These are phyloP conservation scores for Aspergillus caelatus DNA, from an alignment of 2,329 filamentous ascomycete genomes.

Conservation along the genomic window DNA sequence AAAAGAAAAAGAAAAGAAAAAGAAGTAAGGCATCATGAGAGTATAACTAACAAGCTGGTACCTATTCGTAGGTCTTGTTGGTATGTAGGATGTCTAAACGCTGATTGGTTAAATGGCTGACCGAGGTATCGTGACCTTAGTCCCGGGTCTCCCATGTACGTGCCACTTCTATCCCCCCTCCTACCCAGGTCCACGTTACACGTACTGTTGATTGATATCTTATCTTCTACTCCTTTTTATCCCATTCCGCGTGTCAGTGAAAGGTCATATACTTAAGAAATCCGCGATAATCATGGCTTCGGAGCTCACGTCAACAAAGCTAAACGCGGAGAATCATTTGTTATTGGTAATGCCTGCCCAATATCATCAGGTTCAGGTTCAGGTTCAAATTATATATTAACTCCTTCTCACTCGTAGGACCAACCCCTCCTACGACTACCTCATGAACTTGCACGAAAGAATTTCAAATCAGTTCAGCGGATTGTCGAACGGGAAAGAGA, in stretches of 20 bases:
- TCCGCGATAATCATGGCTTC: conserved; percentile 37
- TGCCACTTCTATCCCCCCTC: neutral
- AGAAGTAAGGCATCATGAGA: neutral
- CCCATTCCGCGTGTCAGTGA: neutral
- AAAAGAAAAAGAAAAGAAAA: neutral
- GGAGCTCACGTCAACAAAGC: conserved; percentile 50
- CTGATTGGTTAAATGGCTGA: neutral
- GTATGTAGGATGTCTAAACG: neutral
- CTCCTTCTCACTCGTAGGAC: conserved; percentile 59
- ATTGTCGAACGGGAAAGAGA: conserved; percentile 52
- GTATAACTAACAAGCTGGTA: neutral
- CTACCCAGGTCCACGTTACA: neutral
- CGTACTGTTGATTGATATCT: neutral
- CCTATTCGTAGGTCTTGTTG: neutral
- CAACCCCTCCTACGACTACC: conserved; percentile 92
- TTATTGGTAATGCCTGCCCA: conserved; percentile 44
- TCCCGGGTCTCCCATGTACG: neutral
- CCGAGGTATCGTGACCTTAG: neutral
- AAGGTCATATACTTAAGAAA: neutral
- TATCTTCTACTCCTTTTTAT: neutral
- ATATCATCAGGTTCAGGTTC: conserved; percentile 2
- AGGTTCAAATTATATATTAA: conserved; percentile 16
- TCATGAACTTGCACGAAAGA: conserved; percentile 88
- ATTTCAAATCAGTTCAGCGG: conserved; percentile 75
- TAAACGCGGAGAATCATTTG: conserved; percentile 54